Evolutionary conservation across 192 early-diverging fungal genomes (phyloP).

Genomic region (Rhizophagus clarus): DNA sequence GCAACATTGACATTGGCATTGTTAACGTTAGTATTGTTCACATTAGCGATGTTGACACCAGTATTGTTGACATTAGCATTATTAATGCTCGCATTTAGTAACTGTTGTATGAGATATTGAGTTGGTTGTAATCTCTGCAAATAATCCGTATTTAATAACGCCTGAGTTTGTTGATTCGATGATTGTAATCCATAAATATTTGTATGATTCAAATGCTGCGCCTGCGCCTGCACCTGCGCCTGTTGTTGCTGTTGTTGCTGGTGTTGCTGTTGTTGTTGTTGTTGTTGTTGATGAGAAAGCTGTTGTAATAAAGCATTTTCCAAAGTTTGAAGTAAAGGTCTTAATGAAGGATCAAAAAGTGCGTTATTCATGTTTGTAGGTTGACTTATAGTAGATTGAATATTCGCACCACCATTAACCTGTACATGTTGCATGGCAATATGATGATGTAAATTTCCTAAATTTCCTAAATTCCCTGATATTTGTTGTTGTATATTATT

Average conservation of each 20-base stretch:
- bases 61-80: not conserved
- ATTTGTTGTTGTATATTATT: too few relatives aligned
- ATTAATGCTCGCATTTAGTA: not conserved
- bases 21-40: too few relatives aligned
- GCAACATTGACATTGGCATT: too few relatives aligned
- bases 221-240: too few relatives aligned
- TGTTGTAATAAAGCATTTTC: not conserved
- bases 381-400: not conserved
- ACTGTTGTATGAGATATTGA: not conserved
- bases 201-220: not conserved
- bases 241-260: not conserved
- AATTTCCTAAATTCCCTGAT: too few relatives aligned
- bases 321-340: not conserved
- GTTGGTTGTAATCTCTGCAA: not conserved
- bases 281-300: not conserved
- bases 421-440: not conserved
- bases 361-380: not conserved
- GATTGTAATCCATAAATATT: not conserved
- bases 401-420: not conserved
- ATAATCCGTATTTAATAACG: not conserved
- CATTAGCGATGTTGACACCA: too few relatives aligned
- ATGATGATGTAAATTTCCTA: too few relatives aligned
- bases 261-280: not conserved
- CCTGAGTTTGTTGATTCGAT: not conserved
- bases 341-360: not conserved